phyloP scores from a whole-genome alignment of 2,329 filamentous ascomycete genomes.

The Colletotrichum sp. region DNA sequence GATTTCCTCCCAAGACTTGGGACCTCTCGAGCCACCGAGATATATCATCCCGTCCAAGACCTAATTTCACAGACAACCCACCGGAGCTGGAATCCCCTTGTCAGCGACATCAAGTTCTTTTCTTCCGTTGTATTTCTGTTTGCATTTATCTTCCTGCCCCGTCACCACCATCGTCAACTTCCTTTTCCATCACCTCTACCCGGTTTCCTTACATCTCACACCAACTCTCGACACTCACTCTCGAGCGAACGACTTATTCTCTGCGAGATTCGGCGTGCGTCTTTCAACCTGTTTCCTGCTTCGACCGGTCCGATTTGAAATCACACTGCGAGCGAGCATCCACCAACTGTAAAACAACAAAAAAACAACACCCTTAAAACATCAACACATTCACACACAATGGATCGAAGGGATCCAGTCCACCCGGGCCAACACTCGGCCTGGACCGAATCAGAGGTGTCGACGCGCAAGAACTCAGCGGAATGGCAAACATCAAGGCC shows the following conservation, averaged over 20 bases:
- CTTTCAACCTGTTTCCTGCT: neutral
- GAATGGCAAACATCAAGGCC: conserved; percentile 18
- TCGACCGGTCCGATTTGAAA: neutral
- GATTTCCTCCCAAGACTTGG: neutral
- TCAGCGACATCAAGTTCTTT: neutral
- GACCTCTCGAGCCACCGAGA: neutral
- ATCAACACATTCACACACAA: neutral
- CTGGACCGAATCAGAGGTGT: conserved; percentile 17
- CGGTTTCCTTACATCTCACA: neutral
- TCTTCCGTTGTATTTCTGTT: neutral
- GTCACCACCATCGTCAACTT: neutral
- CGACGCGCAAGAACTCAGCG: conserved; percentile 18
- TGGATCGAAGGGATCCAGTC: conserved; percentile 11
- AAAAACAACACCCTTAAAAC: neutral
- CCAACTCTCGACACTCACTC: neutral
- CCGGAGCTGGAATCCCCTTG: conserved; percentile 20
- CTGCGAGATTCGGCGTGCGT: conserved; percentile 15
- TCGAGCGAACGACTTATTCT: conserved; percentile 8
- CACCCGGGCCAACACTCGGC: conserved; percentile 9
- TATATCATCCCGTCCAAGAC: conserved; percentile 20
- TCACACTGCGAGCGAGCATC: neutral
- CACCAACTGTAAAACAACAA: neutral
- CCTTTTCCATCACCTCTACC: neutral
- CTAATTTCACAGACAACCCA: neutral
- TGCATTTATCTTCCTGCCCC: neutral